Evolutionary conservation across 805 yeast species (phyloP).

Genomic region (Ogataea allantospora): DNA sequence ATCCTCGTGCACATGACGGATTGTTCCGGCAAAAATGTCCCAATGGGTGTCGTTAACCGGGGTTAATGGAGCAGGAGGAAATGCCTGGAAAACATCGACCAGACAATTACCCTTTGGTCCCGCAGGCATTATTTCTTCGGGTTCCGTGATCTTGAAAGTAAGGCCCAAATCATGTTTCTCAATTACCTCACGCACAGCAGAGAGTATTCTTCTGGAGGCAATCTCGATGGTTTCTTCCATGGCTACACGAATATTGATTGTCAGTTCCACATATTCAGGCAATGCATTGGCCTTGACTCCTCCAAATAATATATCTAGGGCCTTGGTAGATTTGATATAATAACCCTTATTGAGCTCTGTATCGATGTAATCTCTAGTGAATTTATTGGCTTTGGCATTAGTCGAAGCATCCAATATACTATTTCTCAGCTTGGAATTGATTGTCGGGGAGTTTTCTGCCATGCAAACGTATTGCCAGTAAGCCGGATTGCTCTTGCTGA

Average conservation of each 20-base stretch:
- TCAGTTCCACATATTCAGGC: slow-evolving; percentile 45
- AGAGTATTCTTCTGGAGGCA: neutral
- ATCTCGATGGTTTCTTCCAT: slow-evolving; percentile 37
- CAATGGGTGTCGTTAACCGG: slow-evolving; percentile 44
- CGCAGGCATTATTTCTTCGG: slow-evolving; percentile 30
- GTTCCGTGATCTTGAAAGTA: slow-evolving; percentile 2
- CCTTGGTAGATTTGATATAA: slow-evolving; percentile 47
- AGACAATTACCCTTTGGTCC: slow-evolving; percentile 21
- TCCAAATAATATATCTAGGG: slow-evolving; percentile 45
- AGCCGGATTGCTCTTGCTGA: slow-evolving; percentile 44
- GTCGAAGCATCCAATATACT: slow-evolving; percentile 39
- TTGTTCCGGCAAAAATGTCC: slow-evolving; percentile 43
- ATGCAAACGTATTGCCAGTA: slow-evolving; percentile 43
- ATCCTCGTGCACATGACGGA: slow-evolving; percentile 47
- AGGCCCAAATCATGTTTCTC: slow-evolving; percentile 37
- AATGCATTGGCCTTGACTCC: slow-evolving; percentile 52
- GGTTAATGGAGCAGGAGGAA: slow-evolving; percentile 54
- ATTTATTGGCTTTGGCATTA: slow-evolving; percentile 37
- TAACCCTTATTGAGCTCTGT: slow-evolving; percentile 32
- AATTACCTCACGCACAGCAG: slow-evolving; percentile 30
- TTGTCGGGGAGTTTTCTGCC: slow-evolving; percentile 41
- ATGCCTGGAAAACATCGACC: slow-evolving; percentile 9
- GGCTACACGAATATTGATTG: slow-evolving; percentile 47
- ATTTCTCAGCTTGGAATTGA: slow-evolving; percentile 35
- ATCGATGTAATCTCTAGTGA: slow-evolving; percentile 36